These are phyloP conservation scores for Acanthamoeba healyi DNA, from an alignment of 208 protist genomes.

Conservation along the genomic window DNA sequence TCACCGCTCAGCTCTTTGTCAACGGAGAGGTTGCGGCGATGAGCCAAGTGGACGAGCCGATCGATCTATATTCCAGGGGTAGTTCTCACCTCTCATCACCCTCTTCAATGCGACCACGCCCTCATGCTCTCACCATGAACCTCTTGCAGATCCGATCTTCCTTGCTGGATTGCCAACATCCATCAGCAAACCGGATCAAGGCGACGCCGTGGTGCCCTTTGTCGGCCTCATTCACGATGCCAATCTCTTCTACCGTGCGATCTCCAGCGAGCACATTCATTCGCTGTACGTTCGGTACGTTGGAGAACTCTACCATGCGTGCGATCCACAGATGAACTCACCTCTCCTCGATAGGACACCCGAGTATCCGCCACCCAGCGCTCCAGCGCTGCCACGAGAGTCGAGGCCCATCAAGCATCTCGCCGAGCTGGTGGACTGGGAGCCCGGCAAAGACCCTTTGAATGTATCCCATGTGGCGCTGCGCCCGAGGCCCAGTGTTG, in stretches of 20 bases:
- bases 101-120: too few species aligned
- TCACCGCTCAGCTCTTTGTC: background rate
- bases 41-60: background rate
- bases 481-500: background rate
- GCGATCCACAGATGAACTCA: background rate
- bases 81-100: too few species aligned
- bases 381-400: background rate
- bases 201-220: background rate
- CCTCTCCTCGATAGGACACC: background rate
- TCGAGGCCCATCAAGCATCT: slow-evolving; percentile 26
- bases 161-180: background rate
- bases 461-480: background rate
- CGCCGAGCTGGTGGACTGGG: slow-evolving; percentile 31
- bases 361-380: background rate
- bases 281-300: background rate
- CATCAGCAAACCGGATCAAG: background rate
- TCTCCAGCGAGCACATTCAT: background rate
- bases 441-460: slow-evolving; percentile 13
- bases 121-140: background rate
- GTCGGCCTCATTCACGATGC: background rate
- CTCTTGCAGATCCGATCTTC: background rate
- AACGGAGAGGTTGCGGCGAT: background rate
- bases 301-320: too few species aligned
- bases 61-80: background rate
- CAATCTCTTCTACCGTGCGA: background rate